phyloP scores from a whole-genome alignment of 176 grass and related monocot species.

The Juncus inflexus region DNA sequence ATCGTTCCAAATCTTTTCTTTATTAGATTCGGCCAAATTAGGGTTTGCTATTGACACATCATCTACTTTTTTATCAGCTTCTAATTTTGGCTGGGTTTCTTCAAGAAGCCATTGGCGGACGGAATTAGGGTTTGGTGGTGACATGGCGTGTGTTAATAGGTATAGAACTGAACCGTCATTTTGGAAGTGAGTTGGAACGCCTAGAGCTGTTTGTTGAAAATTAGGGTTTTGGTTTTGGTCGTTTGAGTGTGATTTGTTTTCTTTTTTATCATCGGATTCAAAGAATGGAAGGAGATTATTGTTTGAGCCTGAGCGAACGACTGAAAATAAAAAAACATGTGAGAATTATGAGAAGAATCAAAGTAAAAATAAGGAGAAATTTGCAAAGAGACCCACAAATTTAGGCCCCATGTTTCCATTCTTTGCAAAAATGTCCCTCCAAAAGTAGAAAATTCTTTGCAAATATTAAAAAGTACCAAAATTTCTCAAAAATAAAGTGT shows the following conservation, averaged over 20 bases:
- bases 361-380: conserved; percentile 6
- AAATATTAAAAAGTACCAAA: too few relatives aligned
- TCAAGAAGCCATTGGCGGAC: conserved; percentile 57
- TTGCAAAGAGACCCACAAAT: conserved; percentile 19
- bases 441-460: too few relatives aligned
- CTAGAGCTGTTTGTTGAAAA: conserved; percentile 39
- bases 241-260: conserved; percentile 34
- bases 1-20: conserved; percentile 39
- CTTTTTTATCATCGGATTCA: conserved; percentile 37
- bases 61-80: conserved; percentile 27
- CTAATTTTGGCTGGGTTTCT: conserved; percentile 21
- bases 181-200: conserved; percentile 82
- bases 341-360: conserved; percentile 8
- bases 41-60: background rate
- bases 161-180: conserved; percentile 82
- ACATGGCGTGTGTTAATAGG: conserved; percentile 62
- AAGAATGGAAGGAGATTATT: conserved; percentile 59
- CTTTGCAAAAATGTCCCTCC: background rate
- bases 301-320: conserved; percentile 32
- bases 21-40: conserved; percentile 23
- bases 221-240: conserved; percentile 28
- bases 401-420: conserved; percentile 16
- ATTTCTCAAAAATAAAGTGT: background rate
- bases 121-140: conserved; percentile 58
- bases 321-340: conserved; percentile 42